A percentile compares a stretch with the other conserved stretches of the same genome.
These are phyloP conservation scores for Neonectria sp. DNA, from an alignment of 2,329 filamentous ascomycete genomes.

Conservation along the genomic window DNA sequence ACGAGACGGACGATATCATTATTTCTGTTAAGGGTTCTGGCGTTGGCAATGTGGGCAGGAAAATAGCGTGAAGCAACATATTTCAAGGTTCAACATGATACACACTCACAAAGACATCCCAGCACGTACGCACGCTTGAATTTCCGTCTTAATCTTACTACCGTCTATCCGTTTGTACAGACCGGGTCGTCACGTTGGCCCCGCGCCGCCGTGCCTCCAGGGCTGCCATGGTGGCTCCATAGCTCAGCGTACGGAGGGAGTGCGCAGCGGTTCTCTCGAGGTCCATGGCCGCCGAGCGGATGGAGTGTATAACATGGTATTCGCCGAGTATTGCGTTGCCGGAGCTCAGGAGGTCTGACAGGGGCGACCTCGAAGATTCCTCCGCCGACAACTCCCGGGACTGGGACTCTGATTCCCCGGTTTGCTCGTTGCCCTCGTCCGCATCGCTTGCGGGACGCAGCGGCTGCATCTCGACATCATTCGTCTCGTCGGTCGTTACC, in stretches of 20 bases:
- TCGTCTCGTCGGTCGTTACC: slow-evolving; percentile 53
- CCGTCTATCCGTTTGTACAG: slow-evolving; percentile 41
- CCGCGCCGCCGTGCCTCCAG: slow-evolving; percentile 61
- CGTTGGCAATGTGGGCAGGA: slow-evolving; percentile 94
- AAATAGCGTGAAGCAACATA: slow-evolving; percentile 73
- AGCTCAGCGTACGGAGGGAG: slow-evolving; percentile 68
- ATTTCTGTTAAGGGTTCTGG: slow-evolving; percentile 94
- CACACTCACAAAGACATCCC: slow-evolving; percentile 15
- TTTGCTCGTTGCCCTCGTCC: slow-evolving; percentile 43
- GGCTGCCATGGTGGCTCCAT: slow-evolving; percentile 68
- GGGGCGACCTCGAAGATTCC: slow-evolving; percentile 54
- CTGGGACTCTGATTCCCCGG: slow-evolving; percentile 48
- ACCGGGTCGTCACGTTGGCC: slow-evolving; percentile 39
- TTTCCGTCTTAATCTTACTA: slow-evolving; percentile 24
- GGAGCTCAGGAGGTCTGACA: slow-evolving; percentile 66
- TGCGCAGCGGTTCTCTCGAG: slow-evolving; percentile 64
- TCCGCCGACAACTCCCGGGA: slow-evolving; percentile 46
- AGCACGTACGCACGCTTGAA: slow-evolving; percentile 16
- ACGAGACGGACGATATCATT: slow-evolving; percentile 81
- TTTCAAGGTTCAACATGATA: slow-evolving; percentile 37
- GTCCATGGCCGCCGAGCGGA: slow-evolving; percentile 63
- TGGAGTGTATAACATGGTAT: slow-evolving; percentile 67
- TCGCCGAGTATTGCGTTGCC: slow-evolving; percentile 69
- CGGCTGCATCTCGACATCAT: slow-evolving; percentile 64
- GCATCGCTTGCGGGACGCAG: slow-evolving; percentile 43